Evolutionary conservation across 2,329 filamentous ascomycete genomes (phyloP).

Genomic region (Ceratocystis lukuohia): DNA sequence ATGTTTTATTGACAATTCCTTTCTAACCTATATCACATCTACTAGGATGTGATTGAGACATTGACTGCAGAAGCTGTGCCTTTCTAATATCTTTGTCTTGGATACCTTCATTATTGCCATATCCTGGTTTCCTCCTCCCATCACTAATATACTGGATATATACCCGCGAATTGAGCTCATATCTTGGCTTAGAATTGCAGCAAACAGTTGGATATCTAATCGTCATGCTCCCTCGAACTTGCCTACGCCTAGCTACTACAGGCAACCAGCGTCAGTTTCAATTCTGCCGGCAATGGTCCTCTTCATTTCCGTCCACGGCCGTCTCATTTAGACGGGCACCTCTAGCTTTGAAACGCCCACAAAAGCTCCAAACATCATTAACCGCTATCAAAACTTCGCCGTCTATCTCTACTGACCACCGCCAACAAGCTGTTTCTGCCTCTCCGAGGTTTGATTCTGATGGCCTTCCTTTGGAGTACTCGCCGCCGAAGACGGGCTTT

Average conservation of each 20-base stretch:
- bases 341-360: neutral
- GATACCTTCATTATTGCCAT: too few species aligned
- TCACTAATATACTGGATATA: neutral
- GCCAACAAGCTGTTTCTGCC: neutral
- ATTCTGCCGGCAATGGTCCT: conserved; percentile 10
- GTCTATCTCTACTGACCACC: neutral
- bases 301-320: neutral
- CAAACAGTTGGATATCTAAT: neutral
- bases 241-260: neutral
- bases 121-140: neutral
- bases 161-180: neutral
- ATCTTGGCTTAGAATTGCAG: neutral
- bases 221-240: neutral
- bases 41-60: conserved; percentile 1
- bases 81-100: neutral
- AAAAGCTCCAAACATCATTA: neutral
- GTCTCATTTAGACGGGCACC: neutral
- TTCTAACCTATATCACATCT: neutral
- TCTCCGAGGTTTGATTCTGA: conserved; percentile 9
- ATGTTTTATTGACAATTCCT: neutral
- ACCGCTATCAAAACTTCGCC: neutral
- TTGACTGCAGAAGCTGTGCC: neutral
- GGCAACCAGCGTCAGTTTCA: neutral
- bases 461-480: conserved; percentile 34
- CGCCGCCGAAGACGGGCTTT: conserved; percentile 57